Evolutionary conservation across 2,329 filamentous ascomycete species (phyloP).

Genomic region (Cyanodermella asteris): DNA sequence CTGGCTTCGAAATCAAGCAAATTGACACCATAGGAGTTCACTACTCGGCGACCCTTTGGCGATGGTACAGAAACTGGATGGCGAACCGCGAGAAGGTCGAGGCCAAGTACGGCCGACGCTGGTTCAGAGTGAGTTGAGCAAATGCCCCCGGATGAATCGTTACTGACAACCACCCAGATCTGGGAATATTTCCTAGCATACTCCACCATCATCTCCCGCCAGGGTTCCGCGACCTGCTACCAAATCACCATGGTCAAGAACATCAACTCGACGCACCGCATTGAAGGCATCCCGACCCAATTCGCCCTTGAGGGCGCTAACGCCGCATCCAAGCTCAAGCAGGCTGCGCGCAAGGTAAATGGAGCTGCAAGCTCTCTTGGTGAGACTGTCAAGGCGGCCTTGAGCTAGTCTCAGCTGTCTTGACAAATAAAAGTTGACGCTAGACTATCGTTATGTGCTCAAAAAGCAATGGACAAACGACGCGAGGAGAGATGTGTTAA

Average conservation of each 20-base stretch:
- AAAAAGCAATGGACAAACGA: too few species aligned
- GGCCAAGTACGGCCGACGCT: constrained; percentile 84
- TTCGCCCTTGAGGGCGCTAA: constrained; percentile 48
- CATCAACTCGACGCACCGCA: constrained; percentile 64
- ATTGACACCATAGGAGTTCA: constrained; percentile 90
- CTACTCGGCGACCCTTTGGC: constrained; percentile 90
- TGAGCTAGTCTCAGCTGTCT: too few species aligned
- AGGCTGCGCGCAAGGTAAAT: constrained; percentile 3
- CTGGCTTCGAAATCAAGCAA: constrained; percentile 76
- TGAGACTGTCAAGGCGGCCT: constrained; percentile 6
- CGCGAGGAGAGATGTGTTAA: too few species aligned
- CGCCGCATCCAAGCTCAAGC: constrained; percentile 20
- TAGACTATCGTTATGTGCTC: too few species aligned
- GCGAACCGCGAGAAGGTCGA: constrained; percentile 79
- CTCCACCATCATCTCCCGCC: constrained; percentile 63
- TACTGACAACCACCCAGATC: constrained; percentile 29
- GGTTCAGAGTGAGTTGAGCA: constrained; percentile 61
- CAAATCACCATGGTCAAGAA: constrained; percentile 80
- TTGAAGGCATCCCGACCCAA: constrained; percentile 50
- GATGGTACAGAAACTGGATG: constrained; percentile 98
- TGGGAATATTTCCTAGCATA: constrained; percentile 84
- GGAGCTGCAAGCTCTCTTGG: constrained; percentile 5
- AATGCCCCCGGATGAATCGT: not conserved
- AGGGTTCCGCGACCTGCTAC: constrained; percentile 67
- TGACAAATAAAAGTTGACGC: too few species aligned